Base-by-base conservation (phyloP, 2,329 filamentous ascomycete genomes). In the Aspergillus intermedius region DNA sequence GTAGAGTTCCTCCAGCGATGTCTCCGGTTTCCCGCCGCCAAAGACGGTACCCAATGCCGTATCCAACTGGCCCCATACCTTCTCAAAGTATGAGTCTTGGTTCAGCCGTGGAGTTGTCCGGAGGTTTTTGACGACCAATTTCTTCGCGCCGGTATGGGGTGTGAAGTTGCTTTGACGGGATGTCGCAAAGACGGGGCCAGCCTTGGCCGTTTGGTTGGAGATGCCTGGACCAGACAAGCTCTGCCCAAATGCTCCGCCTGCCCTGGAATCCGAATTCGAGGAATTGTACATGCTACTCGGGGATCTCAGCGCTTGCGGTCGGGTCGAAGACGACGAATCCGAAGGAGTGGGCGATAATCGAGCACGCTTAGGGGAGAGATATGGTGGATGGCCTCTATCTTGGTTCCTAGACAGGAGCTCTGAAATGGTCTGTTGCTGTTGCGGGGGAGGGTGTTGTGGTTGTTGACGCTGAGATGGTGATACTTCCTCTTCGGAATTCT, bases 71-170 rank as follows among this genome's bases (percentile, higher is more conserved):
- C 73, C 70, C 81, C 86, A 88, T 3, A 83, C 85, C 60, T 83
- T 82, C 37, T 83, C 76, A 59, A 95, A 88, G 72, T 95, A 97
- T 54, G 81, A 77, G 53, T 87, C 82, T 17, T 87, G 80, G 58
- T 89, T 81, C 47, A 80, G 75, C 49, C 78, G 77, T n/a, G 79
- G 72, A 15, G 77, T 77, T 1, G 80, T 78, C 50, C 86, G 83
- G 54, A 96, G 78, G 65, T 96, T 97, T 79, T 95, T 95, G 60
- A 98, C 88, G n/a, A 91, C 81, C 42, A 98, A 79, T 69, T 86
- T 91, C 75, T 86, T 91, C 17, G 88, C 84, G 28, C 89, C 90
- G 9, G 78, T 76, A 60, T 88, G 82, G 10, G 88, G 84, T 57
- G 86, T 87, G 63, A 91, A 88, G 45, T 74, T 73, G 47, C 66